Evolutionary conservation across 176 grass and related monocot species (phyloP), one percentile per base, ranked within the genome.

Genomic region (Canna indica): DNA sequence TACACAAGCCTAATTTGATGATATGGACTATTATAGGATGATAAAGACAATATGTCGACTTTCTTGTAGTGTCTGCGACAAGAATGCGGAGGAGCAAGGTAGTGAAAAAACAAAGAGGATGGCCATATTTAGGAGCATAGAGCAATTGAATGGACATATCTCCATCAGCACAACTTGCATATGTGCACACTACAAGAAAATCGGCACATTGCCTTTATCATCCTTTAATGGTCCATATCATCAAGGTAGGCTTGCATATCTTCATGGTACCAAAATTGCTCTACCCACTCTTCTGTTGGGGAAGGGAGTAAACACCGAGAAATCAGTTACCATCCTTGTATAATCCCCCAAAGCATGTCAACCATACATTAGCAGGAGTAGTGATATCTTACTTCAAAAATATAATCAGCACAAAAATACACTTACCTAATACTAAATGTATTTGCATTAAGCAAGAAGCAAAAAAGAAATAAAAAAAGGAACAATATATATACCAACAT

Each of bases 121-220:
- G 77, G 81, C 70, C 73, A 90, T 27, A 78, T 93, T 93, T 84
- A 85, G 73, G 80, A 93, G 80, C 86, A 99, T 99, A 59, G 89
- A 93, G 30, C 89, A 99, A 64, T 70, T 99, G 20, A 93, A 93
- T 61, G 94, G 86, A 7, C 94, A 99, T 88, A 60, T 99, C 38
- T 88, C 33, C 86, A 93, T 87, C 60, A 74, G 30, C 94, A 99
- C 81, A 85, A 79, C 35, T 78, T 88, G 57, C 71, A 33, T 52
- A 99, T 99, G 86, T 99, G 94, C 71, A 86, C 70, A 54, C 90
- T 99, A 77, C 94, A 99, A 36, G 94, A 99, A 79, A 99, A 84
- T 26, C 86, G 89, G 28, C 94, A 99, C 94, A 90, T 99, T 60
- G 94, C 89, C 13, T 84, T 60, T 83, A 99, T 85, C 89, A 99